Percentiles rank a stretch among this genome's conserved stretches.
These are phyloP conservation scores for Kodamaea arcana DNA, from an alignment of 1,139 yeast species.

Conservation along the genomic window DNA sequence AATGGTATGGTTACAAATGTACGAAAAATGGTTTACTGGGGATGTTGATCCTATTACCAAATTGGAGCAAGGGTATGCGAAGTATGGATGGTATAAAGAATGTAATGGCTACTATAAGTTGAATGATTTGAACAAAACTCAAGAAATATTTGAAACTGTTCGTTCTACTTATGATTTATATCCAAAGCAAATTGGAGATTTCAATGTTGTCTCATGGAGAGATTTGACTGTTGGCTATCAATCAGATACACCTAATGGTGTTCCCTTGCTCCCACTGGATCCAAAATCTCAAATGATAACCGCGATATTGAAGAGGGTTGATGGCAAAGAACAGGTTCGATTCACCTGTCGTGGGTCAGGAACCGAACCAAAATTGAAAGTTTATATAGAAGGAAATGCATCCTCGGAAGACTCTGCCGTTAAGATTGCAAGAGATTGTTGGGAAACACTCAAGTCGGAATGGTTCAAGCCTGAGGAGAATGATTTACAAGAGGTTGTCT, in stretches of 20 bases:
- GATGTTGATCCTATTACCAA: slow-evolving; percentile 38
- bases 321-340: slow-evolving; percentile 44
- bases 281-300: slow-evolving; percentile 84
- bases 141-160: slow-evolving; percentile 45
- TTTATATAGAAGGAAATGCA: slow-evolving; percentile 78
- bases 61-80: slow-evolving; percentile 54
- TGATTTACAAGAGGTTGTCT: slow-evolving; percentile 31
- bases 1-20: slow-evolving; percentile 70
- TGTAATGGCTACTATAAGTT: slow-evolving; percentile 82
- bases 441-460: slow-evolving; percentile 52
- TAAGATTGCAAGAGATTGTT: slow-evolving; percentile 56
- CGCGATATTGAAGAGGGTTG: slow-evolving; percentile 33
- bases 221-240: slow-evolving; percentile 85
- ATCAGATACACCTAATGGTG: slow-evolving; percentile 53
- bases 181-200: slow-evolving; percentile 50
- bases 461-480: slow-evolving; percentile 60
- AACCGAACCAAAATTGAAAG: slow-evolving; percentile 91
- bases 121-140: slow-evolving; percentile 48
- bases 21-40: slow-evolving; percentile 45
- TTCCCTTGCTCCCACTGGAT: slow-evolving; percentile 69
- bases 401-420: slow-evolving; percentile 41
- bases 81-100: slow-evolving; percentile 79
- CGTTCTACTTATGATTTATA: slow-evolving; percentile 38
- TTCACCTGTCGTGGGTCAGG: slow-evolving; percentile 94
- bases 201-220: slow-evolving; percentile 62